Conservation (phyloP, 2,329 filamentous ascomycete genomes). For the Trichoderma simmonsii region DNA sequence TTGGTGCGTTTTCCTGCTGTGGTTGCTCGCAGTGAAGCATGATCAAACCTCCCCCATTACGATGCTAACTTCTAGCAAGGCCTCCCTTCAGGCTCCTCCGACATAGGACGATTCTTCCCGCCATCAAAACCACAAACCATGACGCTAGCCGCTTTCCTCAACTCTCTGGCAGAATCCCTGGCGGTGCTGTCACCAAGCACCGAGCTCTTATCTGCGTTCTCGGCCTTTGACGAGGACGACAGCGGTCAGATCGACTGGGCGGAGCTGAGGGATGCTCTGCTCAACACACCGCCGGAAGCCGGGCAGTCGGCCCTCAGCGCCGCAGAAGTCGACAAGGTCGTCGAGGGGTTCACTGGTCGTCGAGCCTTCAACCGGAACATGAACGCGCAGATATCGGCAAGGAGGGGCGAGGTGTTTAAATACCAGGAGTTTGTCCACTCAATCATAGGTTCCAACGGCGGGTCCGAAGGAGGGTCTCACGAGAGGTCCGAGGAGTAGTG, state of each 20-base stretch:
- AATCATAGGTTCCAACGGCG: slow-evolving; percentile 54
- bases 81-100: slow-evolving; percentile 66
- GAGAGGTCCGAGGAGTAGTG: slow-evolving; percentile 28
- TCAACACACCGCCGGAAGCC: slow-evolving; percentile 76
- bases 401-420: slow-evolving; percentile 83
- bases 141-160: slow-evolving; percentile 81
- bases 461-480: slow-evolving; percentile 28
- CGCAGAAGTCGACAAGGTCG: slow-evolving; percentile 79
- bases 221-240: slow-evolving; percentile 93
- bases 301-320: slow-evolving; percentile 64
- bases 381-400: slow-evolving; percentile 50
- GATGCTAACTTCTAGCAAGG: slow-evolving; percentile 45
- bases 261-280: slow-evolving; percentile 77
- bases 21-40: not conserved
- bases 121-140: slow-evolving; percentile 68
- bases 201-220: slow-evolving; percentile 85
- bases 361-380: slow-evolving; percentile 72
- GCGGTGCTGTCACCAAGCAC: slow-evolving; percentile 70
- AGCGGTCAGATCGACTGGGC: slow-evolving; percentile 85
- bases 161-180: slow-evolving; percentile 72
- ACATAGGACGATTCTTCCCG: slow-evolving; percentile 81
- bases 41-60: not conserved
- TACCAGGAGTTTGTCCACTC: slow-evolving; percentile 88
- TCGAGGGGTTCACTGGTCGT: slow-evolving; percentile 79
- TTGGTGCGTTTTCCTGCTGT: slow-evolving; percentile 52